Base-by-base conservation (phyloP, 1,139 yeast species). In the Lodderomyces parapsilosis region DNA sequence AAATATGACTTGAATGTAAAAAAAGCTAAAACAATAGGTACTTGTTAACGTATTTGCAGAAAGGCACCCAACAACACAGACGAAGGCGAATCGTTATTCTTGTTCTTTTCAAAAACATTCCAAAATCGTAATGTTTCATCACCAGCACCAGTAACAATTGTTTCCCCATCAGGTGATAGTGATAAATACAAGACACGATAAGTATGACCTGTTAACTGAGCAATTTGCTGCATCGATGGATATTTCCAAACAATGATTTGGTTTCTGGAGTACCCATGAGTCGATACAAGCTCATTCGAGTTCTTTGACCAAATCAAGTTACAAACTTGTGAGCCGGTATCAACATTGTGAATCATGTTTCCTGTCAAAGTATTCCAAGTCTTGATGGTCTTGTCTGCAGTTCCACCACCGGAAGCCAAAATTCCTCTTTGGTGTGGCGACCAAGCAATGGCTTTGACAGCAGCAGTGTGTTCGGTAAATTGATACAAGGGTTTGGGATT, bases 91-190 rank as follows among this genome's bases (percentile, higher is more conserved):
- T 70, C 74, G 47, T 76, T 82, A 36, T 71, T 66, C 57, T 78
- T 82, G 48, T 76, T 80, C 61, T 85, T 88, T 48, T 87, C 96
- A 65, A 88, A 90, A 1, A 89, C 85, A 54, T 87, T 88, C 98
- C 98, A 91, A 57, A 90, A 88, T 53, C 98, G 66, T 46, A 93
- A 68, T 0, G 99, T 93, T 63, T 94, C 99, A 65, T 93, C 99
- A 1, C 99, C 99, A 1, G 99, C 98, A 0, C 99, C 99, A 0
- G 99, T 91, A 2, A 93, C 99, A n/a, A 93, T 86, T 0, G 98
- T 89, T 50, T 88, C 91, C 1, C 99, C 99, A 64, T 93, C 98
- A 0, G 98, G 96, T n/a, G 96, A 86, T 68, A 93, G 74, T 3
- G 96, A 81, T 51, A 93, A 72, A 60, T 93, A 94, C 40, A 94